Base-by-base conservation (phyloP, 1,139 yeast species). In the Pichiaceae sp. region DNA sequence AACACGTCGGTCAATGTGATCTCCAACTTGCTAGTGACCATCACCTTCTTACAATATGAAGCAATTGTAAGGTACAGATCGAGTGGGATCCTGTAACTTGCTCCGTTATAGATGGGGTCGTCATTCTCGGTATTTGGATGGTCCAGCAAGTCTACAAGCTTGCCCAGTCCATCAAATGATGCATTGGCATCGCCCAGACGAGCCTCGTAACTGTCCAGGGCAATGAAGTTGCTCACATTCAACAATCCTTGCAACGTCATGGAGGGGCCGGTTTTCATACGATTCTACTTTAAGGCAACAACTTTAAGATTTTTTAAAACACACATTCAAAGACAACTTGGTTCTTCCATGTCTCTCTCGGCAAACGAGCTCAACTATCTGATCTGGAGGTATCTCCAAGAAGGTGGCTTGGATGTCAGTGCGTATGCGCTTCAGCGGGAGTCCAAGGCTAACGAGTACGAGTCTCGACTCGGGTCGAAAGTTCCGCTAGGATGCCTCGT, bases 341-440 rank as follows among this genome's bases (percentile, higher is more conserved):
- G 7, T 26, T 14, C 6, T 26, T 18, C 18, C 3, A 86, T 86
- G 96, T 80, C 95, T 26, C 65, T 91, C 38, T 74, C 94, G 5
- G 81, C 94, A 44, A 77, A 73, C 41, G 95, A 89, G 62, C 70
- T 91, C 41, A 91, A 91, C 65, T 89, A 91, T 57, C 70, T 91
- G 53, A 75, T 91, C 42, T 91, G 96, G 96, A 65, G 97, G 47
- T 91, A 91, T 55, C 68, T 89, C 32, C 95, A 86, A 56, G 98
- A 91, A 56, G 70, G 85, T 6, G 96, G 96, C 1, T 66, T 70
- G 40, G 93, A 83, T 39, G 68, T 85, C 27, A 70, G 94, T 2
- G 91, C 96, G 0, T 78, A 72, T 52, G 94, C 96, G 0, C 62
- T 91, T 33, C 86, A 83, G 44, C 80, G 82, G 47, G 91, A 85